Base-by-base conservation (phyloP, 192 early-diverging fungal species). In the Backusella macrospora region DNA sequence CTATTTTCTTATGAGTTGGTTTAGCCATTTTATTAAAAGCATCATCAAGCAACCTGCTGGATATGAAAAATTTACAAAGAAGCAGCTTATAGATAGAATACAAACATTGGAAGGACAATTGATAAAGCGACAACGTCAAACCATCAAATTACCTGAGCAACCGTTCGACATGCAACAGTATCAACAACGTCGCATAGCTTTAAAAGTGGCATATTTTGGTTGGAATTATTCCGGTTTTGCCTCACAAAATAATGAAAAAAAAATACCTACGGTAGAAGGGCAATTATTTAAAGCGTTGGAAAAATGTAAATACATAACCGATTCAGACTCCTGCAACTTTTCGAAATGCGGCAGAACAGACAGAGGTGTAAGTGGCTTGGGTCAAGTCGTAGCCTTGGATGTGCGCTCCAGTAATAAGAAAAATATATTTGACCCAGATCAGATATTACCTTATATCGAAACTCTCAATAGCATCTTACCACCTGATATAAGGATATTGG, bases 141-240 rank as follows among this genome's bases (percentile, higher is more conserved):
- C 23, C 37, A n/a, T 46, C 38, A 64, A 62, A 72, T 43, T 14
- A 67, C 47, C 18, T 45, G 13, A 69, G 12, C 47, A 21, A 18
- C 84, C 80, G 6, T 96, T 98, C 67, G 94, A 96, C 70, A 94
- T 96, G 83, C 76, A 83, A 42, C 84, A 86, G 69, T 91, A 96
- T 71, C 80, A 91, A 26, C 83, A 88, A 72, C 91, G 95, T 23
- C 89, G 87, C 63, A 87, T 98, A 21, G 96, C 95, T 6, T 85
- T 98, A 71, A 91, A 91, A 80, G 85, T 98, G 47, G 92, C 94
- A 26, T 98, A 98, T 81, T 86, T 97, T 75, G 96, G 96, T 3
- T 95, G 92, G 92, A 82, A 88, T 26, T 98, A 96, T 84, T 83
- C 89, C 73, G 96, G 95, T 43, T 88, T 97, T 73, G 93, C 93